Base-by-base conservation (phyloP, 148 eudicot species). In the Silene conica region DNA sequence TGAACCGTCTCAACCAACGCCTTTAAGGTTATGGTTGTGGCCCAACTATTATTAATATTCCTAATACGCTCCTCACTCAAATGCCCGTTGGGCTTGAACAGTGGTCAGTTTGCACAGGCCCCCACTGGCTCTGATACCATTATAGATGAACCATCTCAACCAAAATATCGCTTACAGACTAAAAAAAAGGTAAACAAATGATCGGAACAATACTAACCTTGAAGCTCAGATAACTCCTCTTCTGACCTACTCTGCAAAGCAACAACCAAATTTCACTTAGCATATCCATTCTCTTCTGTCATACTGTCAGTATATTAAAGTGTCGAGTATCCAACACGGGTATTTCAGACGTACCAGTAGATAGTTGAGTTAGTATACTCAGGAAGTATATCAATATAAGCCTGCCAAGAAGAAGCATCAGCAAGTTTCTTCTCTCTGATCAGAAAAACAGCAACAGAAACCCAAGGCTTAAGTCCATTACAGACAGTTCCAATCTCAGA, bases 241-340 rank as follows among this genome's bases (percentile, higher is more conserved):
- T 92, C 92, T 83, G 97, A 96, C 96, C 97, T 96, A 90, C 86
- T 85, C 91, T 90, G 92, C 78, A 87, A 61, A 77, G 70, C 80
- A 85, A 81, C 80, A 84, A 85, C 81, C 74, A 82, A 72, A 73
- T 73, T 78, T 79, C 82, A 79, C 64, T 76, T 58, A 76, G 73
- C 71, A 46, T 5, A 74, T 25, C 61, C 46, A 67, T 46, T 20
- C n/a, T n/a, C n/a, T n/a, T n/a, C n/a, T n/a, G n/a, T n/a, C n/a
- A n/a, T n/a, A n/a, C n/a, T n/a, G n/a, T n/a, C n/a, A n/a, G n/a
- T n/a, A n/a, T n/a, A n/a, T 20, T 28, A 1, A 13, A 57, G 62
- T 58, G 52, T 55, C 26, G 10, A 19, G 62, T 58, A 20, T 58
- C 11, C 12, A 58, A 59, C 63, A 59, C 63, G 28, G 9, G 25